phyloP scores from a whole-genome alignment of 2,329 filamentous ascomycete species.

The Calycina herbarum region DNA sequence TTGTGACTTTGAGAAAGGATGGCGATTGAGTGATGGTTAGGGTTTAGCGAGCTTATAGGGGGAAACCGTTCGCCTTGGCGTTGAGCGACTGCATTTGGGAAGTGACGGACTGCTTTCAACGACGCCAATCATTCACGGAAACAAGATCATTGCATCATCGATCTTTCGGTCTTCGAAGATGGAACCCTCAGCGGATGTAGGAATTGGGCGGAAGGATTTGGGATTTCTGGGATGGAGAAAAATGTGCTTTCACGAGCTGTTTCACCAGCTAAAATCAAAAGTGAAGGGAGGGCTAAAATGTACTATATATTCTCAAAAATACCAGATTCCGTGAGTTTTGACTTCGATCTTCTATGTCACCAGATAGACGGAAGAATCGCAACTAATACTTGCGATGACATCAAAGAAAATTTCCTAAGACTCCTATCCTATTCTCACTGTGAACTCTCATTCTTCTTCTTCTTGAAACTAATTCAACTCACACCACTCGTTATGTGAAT shows the following conservation, averaged over 20 bases:
- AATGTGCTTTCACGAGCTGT: neutral
- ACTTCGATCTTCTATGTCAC: neutral
- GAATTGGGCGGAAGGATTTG: neutral
- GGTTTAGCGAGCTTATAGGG: conserved; percentile 1
- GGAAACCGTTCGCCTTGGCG: neutral
- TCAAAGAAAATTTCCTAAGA: neutral
- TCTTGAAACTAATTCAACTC: neutral
- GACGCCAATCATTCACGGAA: neutral
- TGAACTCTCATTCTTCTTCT: neutral
- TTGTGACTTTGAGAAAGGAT: neutral
- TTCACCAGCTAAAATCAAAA: neutral
- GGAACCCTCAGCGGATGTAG: neutral
- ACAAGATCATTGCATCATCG: neutral
- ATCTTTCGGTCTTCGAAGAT: neutral
- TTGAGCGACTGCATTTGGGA: neutral
- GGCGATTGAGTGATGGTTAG: neutral
- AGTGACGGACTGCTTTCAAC: neutral
- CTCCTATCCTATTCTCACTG: neutral
- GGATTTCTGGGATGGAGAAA: neutral
- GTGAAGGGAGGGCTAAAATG: neutral
- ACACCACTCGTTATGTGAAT: neutral
- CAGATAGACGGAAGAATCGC: neutral
- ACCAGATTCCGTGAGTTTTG: neutral
- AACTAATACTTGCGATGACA: neutral
- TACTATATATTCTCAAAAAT: neutral